Evolutionary conservation across 495 filamentous ascomycete species (phyloP), one percentile per base, ranked within the genome.

Genomic region (Lepraria neglecta): DNA sequence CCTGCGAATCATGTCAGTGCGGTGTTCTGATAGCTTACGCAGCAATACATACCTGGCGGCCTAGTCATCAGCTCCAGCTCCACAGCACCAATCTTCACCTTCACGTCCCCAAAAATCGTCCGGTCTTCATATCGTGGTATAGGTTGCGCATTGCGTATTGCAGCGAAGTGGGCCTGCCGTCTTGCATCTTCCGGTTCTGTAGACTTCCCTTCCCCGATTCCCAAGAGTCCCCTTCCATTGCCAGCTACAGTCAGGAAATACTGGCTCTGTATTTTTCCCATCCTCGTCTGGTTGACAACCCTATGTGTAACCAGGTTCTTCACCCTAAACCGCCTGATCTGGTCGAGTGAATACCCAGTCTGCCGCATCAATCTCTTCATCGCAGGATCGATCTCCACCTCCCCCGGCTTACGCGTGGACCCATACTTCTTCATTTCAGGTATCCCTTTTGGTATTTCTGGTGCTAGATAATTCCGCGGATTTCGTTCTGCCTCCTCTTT

Each of bases 271-370:
- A 97, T 84, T 81, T 97, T 99, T 66, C 94, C 94, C 74, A 99
- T 83, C 77, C 91, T 88, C 33, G 95, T 97, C 80, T 96, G 91
- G 74, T 99, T 99, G 62, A 81, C 76, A 50, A 99, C 95, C 1
- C 70, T 70, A 67, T 91, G 87, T 3, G 61, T 58, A 24, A 95
- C 88, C 30, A 98, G 68, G 14, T 75, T 74, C 77, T 90, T 94
- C 27, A 77, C 72, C 28, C 76, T 73, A 55, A 89, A 72, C 1
- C 65, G 46, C 14, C 73, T 48, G 52, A 97, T 82, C 44, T 88
- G 70, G 9, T 74, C 58, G 61, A 79, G 66, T 11, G 71, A 76
- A 73, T 89, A 79, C 58, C 91, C 90, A 28, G 87, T 91, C 61
- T 82, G 77, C 75, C 82, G 76, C 71, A 87, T 82, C 61, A 95